Percentiles rank a stretch among this genome's conserved stretches.
These are phyloP conservation scores for Oenanthe javanica DNA, from an alignment of 140 eudicot genomes.

Conservation along the genomic window DNA sequence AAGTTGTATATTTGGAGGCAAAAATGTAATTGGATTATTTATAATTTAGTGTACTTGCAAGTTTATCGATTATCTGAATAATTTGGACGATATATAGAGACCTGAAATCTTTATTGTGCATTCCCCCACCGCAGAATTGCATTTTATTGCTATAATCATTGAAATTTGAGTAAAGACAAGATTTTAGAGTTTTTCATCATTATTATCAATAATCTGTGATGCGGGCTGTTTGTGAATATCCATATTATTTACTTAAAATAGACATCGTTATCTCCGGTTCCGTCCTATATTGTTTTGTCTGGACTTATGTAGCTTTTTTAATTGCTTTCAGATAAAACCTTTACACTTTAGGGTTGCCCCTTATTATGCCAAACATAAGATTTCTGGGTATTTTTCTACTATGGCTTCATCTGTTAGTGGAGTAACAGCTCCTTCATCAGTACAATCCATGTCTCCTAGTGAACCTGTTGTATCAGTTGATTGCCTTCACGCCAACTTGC, in stretches of 20 bases:
- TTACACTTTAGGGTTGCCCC: slow-evolving; percentile 26
- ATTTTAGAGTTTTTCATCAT: background rate
- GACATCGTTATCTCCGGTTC: background rate
- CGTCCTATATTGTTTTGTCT: background rate
- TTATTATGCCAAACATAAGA: slow-evolving; percentile 16
- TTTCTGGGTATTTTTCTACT: slow-evolving; percentile 24
- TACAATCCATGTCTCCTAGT: slow-evolving; percentile 42
- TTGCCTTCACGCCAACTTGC: slow-evolving; percentile 90
- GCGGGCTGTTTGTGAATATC: background rate
- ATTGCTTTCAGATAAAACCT: slow-evolving; percentile 44
- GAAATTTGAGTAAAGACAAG: background rate
- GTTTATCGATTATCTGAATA: background rate
- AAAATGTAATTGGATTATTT: background rate
- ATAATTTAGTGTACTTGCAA: background rate
- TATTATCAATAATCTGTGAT: too few species aligned
- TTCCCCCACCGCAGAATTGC: background rate
- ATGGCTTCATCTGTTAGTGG: slow-evolving; percentile 40
- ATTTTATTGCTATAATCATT: background rate
- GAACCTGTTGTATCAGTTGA: slow-evolving; percentile 98
- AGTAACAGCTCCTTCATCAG: slow-evolving; percentile 38
- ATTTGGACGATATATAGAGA: background rate
- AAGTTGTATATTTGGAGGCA: background rate
- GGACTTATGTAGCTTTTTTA: background rate
- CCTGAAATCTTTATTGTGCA: background rate
- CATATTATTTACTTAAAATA: background rate